These are phyloP conservation scores for Fusarium pininemorale DNA, from an alignment of 2,329 filamentous ascomycete genomes.

Conservation along the genomic window DNA sequence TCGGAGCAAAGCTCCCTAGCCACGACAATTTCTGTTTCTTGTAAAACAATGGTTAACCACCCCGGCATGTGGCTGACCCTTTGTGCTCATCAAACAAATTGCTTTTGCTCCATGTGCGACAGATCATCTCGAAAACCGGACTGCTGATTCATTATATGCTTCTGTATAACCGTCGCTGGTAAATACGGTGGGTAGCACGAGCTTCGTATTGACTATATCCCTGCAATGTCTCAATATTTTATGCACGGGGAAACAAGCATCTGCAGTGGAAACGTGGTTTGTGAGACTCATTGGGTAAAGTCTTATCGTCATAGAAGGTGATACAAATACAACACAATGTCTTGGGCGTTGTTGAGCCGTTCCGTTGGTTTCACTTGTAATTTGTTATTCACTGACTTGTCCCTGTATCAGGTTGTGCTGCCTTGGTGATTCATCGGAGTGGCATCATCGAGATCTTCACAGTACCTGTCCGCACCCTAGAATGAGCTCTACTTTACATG, in stretches of 20 bases:
- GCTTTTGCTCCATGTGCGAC: background rate
- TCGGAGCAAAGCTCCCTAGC: background rate
- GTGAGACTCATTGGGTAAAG: background rate
- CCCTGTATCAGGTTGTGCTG: background rate
- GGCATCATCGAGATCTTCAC: background rate
- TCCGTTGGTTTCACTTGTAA: constrained; percentile 5
- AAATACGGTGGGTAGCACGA: background rate
- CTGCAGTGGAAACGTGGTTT: background rate
- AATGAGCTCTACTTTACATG: background rate
- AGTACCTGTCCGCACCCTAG: too few relatives aligned
- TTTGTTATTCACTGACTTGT: background rate
- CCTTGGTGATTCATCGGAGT: constrained; percentile 3
- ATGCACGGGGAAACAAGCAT: constrained; percentile 10
- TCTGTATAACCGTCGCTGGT: background rate
- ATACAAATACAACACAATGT: background rate
- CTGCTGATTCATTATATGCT: constrained; percentile 11
- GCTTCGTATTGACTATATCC: constrained; percentile 3
- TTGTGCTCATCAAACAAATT: background rate
- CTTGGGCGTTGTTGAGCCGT: background rate
- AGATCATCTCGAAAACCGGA: background rate
- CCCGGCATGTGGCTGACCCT: constrained; percentile 1
- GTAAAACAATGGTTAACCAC: background rate
- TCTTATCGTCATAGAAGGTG: constrained; percentile 22
- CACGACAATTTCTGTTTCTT: background rate
- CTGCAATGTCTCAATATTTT: background rate